These are phyloP conservation scores for Iberis pinnata DNA, from an alignment of 345 rosid species.

Conservation along the genomic window DNA sequence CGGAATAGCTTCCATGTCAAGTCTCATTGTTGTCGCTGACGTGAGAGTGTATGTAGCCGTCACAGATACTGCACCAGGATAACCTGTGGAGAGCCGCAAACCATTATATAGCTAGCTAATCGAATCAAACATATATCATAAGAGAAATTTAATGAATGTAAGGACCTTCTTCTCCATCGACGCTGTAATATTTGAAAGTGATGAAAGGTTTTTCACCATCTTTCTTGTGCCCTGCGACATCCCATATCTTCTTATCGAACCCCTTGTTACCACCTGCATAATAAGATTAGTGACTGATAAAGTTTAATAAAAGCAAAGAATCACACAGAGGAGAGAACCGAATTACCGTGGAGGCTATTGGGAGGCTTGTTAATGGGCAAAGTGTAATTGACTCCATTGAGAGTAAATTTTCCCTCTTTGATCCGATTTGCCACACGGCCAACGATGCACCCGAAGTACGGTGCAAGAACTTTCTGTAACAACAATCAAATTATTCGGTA, in stretches of 20 bases:
- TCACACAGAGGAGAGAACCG: not conserved
- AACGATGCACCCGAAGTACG: conserved; percentile 89
- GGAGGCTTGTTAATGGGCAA: conserved; percentile 87
- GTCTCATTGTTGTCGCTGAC: conserved; percentile 63
- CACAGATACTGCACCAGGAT: conserved; percentile 73
- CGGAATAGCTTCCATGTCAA: conserved; percentile 83
- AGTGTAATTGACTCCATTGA: conserved; percentile 57
- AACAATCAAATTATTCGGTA: not conserved
- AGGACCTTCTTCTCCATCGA: conserved; percentile 85
- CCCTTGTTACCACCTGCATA: conserved; percentile 77
- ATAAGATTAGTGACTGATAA: not conserved
- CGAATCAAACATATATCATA: not conserved
- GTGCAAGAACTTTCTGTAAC: conserved; percentile 66
- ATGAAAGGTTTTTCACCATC: conserved; percentile 59
- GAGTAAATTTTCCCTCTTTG: conserved; percentile 71
- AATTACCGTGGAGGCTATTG: conserved; percentile 82
- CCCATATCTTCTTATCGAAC: conserved; percentile 78
- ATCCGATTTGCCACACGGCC: conserved; percentile 93
- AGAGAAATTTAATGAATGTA: not conserved
- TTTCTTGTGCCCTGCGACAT: conserved; percentile 52
- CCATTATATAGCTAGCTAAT: not conserved
- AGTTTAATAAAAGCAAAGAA: not conserved
- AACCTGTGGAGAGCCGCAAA: conserved; percentile 40
- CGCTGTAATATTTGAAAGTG: conserved; percentile 57
- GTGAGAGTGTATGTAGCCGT: conserved; percentile 70